Percentiles rank a stretch among this genome's conserved stretches.
Evolutionary conservation across 495 filamentous ascomycete species (phyloP).

Genomic region (Aspergillus saccharolyticus): DNA sequence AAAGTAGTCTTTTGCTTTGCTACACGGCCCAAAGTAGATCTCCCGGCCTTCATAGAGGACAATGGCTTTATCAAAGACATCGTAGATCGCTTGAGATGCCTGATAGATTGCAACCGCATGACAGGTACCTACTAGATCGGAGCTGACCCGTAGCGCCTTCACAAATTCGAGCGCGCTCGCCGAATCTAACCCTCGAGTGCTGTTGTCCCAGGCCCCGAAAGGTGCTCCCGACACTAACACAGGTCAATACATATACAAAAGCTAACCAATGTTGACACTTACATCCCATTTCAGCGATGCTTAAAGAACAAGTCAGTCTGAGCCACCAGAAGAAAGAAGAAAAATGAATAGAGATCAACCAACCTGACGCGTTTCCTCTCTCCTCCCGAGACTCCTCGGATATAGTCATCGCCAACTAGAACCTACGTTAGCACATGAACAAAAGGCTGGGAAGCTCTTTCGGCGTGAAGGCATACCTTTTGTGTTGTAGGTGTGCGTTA

Average conservation of each 20-base stretch:
- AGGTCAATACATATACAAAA: constrained; percentile 28
- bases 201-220: constrained; percentile 79
- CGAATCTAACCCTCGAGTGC: constrained; percentile 77
- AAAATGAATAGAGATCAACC: not conserved
- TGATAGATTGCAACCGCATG: constrained; percentile 84
- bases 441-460: constrained; percentile 8
- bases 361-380: constrained; percentile 64
- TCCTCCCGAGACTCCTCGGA: constrained; percentile 71
- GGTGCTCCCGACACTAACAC: constrained; percentile 60
- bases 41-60: constrained; percentile 61
- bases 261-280: constrained; percentile 10
- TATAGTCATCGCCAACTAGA: constrained; percentile 44
- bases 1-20: constrained; percentile 58
- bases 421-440: constrained; percentile 35
- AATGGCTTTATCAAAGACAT: constrained; percentile 55
- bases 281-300: constrained; percentile 55
- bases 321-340: not conserved
- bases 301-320: constrained; percentile 24
- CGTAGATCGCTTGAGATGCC: constrained; percentile 79
- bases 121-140: constrained; percentile 65
- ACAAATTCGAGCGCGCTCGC: constrained; percentile 70
- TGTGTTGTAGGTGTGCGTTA: constrained; percentile 53
- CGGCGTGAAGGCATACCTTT: constrained; percentile 30
- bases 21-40: constrained; percentile 62
- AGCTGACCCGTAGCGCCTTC: constrained; percentile 67